Evolutionary conservation across 1,139 yeast species (phyloP).

Genomic region (Arxiozyma telluris): DNA sequence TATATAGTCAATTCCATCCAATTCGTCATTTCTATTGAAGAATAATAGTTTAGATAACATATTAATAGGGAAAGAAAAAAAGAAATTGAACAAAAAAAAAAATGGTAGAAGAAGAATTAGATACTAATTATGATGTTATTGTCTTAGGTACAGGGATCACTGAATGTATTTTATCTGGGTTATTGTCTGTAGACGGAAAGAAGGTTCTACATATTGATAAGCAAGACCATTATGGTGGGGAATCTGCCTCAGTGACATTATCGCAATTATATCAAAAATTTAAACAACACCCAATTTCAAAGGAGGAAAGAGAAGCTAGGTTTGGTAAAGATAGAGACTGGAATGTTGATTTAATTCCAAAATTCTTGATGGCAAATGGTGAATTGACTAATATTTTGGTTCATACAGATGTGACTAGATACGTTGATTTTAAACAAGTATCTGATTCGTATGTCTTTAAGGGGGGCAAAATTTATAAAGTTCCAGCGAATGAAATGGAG

Average conservation of each 20-base stretch:
- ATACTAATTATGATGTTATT: slow-evolving; percentile 90
- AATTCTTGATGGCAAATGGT: slow-evolving; percentile 95
- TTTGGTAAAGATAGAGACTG: slow-evolving; percentile 93
- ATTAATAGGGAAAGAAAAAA: too few species aligned
- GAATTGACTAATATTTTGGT: slow-evolving; percentile 91
- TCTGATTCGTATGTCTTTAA: slow-evolving; percentile 86
- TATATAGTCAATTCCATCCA: background rate
- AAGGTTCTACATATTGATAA: slow-evolving; percentile 94
- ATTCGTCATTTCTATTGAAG: background rate
- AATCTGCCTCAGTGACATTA: slow-evolving; percentile 44
- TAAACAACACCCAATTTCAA: slow-evolving; percentile 67
- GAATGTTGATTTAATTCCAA: slow-evolving; percentile 96
- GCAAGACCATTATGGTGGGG: slow-evolving; percentile 92
- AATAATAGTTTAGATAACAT: background rate
- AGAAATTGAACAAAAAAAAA: background rate
- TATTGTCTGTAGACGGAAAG: slow-evolving; percentile 91
- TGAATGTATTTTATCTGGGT: slow-evolving; percentile 91
- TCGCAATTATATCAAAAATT: slow-evolving; percentile 58
- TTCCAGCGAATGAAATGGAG: slow-evolving; percentile 85
- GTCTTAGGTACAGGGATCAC: slow-evolving; percentile 84
- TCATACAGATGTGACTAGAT: slow-evolving; percentile 91
- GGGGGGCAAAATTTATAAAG: slow-evolving; percentile 88
- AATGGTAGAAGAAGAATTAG: slow-evolving; percentile 42
- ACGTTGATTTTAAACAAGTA: slow-evolving; percentile 91
- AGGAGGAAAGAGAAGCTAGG: slow-evolving; percentile 35